These are phyloP conservation scores for Skeletonema menzelii DNA, from an alignment of 108 stramenopile genomes.

Conservation along the genomic window DNA sequence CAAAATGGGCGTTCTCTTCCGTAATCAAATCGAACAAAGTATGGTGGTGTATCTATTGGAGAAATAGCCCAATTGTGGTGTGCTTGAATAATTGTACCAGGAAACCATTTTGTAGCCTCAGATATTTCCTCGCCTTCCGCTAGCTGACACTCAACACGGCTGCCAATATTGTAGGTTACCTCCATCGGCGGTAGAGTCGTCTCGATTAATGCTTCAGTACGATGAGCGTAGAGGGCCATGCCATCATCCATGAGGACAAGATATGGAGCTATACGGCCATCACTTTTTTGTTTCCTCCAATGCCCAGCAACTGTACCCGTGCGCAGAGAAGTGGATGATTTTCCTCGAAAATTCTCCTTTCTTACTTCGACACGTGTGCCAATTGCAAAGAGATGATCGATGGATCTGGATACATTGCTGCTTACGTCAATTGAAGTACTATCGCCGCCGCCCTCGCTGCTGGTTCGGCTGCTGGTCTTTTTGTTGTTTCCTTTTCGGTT, in stretches of 20 bases:
- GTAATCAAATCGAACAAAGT: conserved; percentile 3
- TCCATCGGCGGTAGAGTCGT: neutral
- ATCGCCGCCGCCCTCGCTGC: neutral
- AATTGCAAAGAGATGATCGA: neutral
- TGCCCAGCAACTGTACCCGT: conserved; percentile 4
- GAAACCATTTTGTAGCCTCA: neutral
- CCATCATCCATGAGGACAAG: conserved; percentile 2
- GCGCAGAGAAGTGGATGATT: neutral
- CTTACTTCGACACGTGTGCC: neutral
- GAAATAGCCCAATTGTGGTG: neutral
- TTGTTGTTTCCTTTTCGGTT: neutral
- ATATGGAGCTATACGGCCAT: neutral
- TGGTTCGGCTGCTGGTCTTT: neutral
- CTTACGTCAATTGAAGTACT: neutral
- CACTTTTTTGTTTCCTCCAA: neutral
- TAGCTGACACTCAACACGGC: conserved; percentile 3
- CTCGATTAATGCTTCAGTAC: neutral
- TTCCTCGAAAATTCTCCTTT: neutral
- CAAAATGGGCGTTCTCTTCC: conserved; percentile 2
- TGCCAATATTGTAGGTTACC: neutral
- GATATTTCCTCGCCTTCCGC: neutral
- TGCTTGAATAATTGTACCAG: conserved; percentile 2
- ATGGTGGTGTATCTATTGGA: neutral
- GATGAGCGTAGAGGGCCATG: neutral
- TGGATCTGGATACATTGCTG: neutral